Percentiles rank a stretch among this genome's conserved stretches.
These are phyloP conservation scores for barley (Hordeum vulgare) DNA, from an alignment of 176 grass and related monocot genomes.

Conservation along the genomic window DNA sequence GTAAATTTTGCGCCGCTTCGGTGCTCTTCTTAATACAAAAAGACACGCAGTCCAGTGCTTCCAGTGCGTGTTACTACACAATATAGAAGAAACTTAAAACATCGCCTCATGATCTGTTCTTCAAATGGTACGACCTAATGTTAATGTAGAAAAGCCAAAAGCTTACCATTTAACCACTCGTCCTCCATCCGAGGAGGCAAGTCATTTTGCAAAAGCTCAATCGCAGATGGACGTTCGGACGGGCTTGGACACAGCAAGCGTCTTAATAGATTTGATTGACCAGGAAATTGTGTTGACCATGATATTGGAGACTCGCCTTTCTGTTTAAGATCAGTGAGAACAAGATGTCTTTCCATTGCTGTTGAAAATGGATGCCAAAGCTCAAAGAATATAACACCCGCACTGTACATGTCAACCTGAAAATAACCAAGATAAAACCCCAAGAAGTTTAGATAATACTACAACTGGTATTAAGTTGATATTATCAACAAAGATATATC, in stretches of 20 bases:
- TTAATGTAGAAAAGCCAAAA: constrained; percentile 12
- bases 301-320: constrained; percentile 59
- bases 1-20: too few species aligned
- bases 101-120: neutral
- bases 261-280: constrained; percentile 52
- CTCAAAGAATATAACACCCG: constrained; percentile 98
- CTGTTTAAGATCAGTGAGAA: constrained; percentile 94
- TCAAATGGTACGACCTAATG: neutral
- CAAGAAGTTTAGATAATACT: neutral
- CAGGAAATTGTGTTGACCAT: constrained; percentile 63
- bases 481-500: constrained; percentile 9
- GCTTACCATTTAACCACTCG: constrained; percentile 92
- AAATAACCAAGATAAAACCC: constrained; percentile 8
- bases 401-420: constrained; percentile 98
- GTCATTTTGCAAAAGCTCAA: constrained; percentile 82
- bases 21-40: neutral
- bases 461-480: neutral
- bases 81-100: neutral
- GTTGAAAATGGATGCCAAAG: constrained; percentile 96
- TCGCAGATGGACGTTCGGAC: constrained; percentile 87
- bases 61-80: neutral
- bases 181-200: constrained; percentile 93
- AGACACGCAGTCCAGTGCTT: neutral
- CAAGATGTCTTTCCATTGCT: constrained; percentile 84
- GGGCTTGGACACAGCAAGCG: constrained; percentile 65